Conservation (phyloP, 2,329 filamentous ascomycete genomes). For the Elsinoe arachidis region DNA sequence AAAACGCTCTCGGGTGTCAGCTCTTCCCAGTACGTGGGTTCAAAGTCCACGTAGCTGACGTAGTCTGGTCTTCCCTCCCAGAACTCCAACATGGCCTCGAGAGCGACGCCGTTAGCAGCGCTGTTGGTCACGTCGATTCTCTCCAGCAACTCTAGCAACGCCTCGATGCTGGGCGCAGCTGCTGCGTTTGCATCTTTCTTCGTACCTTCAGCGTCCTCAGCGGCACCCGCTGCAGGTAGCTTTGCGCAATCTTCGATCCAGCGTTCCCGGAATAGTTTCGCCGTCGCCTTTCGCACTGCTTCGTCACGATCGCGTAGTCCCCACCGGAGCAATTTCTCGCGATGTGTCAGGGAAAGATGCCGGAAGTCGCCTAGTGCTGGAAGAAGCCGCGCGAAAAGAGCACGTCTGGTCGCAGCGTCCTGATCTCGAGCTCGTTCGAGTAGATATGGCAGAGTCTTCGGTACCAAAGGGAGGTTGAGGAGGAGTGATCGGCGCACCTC, state of each 20-base stretch:
- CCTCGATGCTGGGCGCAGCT: constrained; percentile 64
- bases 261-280: constrained; percentile 81
- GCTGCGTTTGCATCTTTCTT: constrained; percentile 40
- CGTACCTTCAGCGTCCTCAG: constrained; percentile 46
- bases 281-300: constrained; percentile 83
- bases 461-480: constrained; percentile 79
- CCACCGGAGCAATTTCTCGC: constrained; percentile 93
- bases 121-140: constrained; percentile 89
- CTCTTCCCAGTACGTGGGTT: constrained; percentile 71
- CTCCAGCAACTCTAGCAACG: constrained; percentile 80
- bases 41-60: constrained; percentile 60
- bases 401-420: constrained; percentile 72
- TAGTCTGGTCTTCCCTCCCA: constrained; percentile 89
- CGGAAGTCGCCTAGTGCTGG: constrained; percentile 90
- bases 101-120: constrained; percentile 77
- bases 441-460: constrained; percentile 73
- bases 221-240: constrained; percentile 49
- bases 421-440: constrained; percentile 85
- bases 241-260: constrained; percentile 96
- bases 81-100: constrained; percentile 91
- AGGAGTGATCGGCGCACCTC: constrained; percentile 85
- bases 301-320: constrained; percentile 90
- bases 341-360: constrained; percentile 83
- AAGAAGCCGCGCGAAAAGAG: constrained; percentile 77
- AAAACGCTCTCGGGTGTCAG: constrained; percentile 81